These are phyloP conservation scores for Castanospermum australe DNA, from an alignment of 306 rosid species.

Conservation along the genomic window DNA sequence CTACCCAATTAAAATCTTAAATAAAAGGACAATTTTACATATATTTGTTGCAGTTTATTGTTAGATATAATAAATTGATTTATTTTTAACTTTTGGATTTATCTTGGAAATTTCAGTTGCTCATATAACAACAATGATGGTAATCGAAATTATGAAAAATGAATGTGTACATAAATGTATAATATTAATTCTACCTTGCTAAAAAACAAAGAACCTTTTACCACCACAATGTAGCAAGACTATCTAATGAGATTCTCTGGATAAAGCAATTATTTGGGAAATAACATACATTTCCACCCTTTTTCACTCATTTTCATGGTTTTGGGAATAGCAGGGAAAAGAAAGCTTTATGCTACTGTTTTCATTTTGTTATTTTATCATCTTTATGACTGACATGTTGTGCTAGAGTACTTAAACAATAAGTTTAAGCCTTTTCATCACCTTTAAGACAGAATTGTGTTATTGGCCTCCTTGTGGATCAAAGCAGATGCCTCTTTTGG, in stretches of 20 bases:
- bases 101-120: not conserved
- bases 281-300: not conserved
- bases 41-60: not conserved
- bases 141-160: not conserved
- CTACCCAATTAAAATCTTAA: constrained; percentile 2
- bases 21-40: not conserved
- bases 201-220: not conserved
- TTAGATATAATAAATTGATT: not conserved
- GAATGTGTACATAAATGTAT: not conserved
- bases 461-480: too few species aligned
- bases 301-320: too few species aligned
- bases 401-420: too few species aligned
- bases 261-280: not conserved
- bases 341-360: not conserved
- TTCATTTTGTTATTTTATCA: not conserved
- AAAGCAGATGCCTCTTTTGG: too few species aligned
- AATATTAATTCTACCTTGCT: not conserved
- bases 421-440: too few species aligned
- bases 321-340: not conserved
- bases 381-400: not conserved
- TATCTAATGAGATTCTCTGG: not conserved
- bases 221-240: not conserved
- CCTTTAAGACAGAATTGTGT: too few species aligned
- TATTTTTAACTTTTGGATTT: not conserved
- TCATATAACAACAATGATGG: not conserved